Base-by-base conservation (phyloP, 2,329 filamentous ascomycete species). In the Epichloe elymi region DNA sequence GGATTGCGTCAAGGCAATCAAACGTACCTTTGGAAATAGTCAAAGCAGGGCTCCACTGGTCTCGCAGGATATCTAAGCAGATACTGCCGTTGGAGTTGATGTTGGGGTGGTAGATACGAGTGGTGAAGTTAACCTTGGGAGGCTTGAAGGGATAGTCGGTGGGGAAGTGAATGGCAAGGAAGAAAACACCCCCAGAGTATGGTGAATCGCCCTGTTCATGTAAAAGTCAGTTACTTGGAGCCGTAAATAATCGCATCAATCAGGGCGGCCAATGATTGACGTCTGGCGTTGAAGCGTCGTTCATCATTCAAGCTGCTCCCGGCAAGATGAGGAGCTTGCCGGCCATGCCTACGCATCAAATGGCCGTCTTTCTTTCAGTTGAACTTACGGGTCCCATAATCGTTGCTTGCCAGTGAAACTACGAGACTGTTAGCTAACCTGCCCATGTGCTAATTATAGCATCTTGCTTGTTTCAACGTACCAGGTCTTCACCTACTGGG, bases 71-170 rank as follows among this genome's bases (percentile, higher is more conserved):
- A 67, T 98, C 93, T 69, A 98, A 75, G 72, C 93, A 98, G 73
- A 98, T 98, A 73, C 90, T 96, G 72, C 93, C 93, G 71, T 97
- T 97, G 61, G 88, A 95, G 83, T 98, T 98, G 88, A 98, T 98
- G 76, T 98, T 98, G 65, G 93, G 93, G 76, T 98, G 93, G 72
- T 98, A 98, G 77, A 98, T 97, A 68, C 91, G 86, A 59, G 93
- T 98, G 63, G 89, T 97, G 81, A 98, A 98, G 85, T 96, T 96
- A 74, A 98, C 90, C 82, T 98, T 98, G 62, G 93, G 93, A 57
- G 93, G 93, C 85, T 98, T 98, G 81, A 98, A 98, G 41, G 93
- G 93, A 74, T 98, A 98, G 79, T 98, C 93, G 79, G 93, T 98
- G 61, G 93, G 93, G 79, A 98, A 97, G 75, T 96, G 89, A 67